Evolutionary conservation across 2,329 filamentous ascomycete genomes (phyloP).

Genomic region (Cladorrhinum sp.): DNA sequence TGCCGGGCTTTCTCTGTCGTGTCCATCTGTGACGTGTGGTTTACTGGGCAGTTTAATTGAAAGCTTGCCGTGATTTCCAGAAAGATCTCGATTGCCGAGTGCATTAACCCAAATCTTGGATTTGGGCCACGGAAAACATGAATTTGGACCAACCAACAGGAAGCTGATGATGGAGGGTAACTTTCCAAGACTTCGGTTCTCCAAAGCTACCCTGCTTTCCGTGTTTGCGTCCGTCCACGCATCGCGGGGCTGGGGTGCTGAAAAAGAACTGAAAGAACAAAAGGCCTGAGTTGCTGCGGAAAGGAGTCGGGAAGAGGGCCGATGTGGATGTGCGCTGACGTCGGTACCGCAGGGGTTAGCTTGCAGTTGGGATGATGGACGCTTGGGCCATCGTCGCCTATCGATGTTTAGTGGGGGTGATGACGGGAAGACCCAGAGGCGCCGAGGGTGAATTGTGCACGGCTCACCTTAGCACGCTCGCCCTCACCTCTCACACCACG

Average conservation of each 20-base stretch:
- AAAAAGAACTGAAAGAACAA: background rate
- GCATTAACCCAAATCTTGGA: background rate
- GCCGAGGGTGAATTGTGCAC: background rate
- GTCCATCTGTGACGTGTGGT: background rate
- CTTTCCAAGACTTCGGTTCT: background rate
- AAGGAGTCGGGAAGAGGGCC: no score
- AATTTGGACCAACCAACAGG: background rate
- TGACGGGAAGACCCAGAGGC: background rate
- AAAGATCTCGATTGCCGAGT: background rate
- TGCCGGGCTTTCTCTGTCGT: background rate
- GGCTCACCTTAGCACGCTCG: background rate
- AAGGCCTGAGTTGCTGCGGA: background rate
- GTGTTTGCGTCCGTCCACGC: background rate
- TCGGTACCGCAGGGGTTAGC: background rate
- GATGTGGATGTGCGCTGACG: background rate
- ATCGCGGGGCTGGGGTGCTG: background rate
- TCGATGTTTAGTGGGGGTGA: background rate
- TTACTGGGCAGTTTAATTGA: background rate
- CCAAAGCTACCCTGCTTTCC: background rate
- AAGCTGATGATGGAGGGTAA: background rate
- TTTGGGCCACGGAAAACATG: background rate
- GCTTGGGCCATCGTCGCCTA: background rate
- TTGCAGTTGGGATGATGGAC: background rate
- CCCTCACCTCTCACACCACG: background rate
- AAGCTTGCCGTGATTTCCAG: background rate